These are phyloP conservation scores for Hypoxylon sp. DNA, from an alignment of 2,329 filamentous ascomycete species.

Conservation along the genomic window DNA sequence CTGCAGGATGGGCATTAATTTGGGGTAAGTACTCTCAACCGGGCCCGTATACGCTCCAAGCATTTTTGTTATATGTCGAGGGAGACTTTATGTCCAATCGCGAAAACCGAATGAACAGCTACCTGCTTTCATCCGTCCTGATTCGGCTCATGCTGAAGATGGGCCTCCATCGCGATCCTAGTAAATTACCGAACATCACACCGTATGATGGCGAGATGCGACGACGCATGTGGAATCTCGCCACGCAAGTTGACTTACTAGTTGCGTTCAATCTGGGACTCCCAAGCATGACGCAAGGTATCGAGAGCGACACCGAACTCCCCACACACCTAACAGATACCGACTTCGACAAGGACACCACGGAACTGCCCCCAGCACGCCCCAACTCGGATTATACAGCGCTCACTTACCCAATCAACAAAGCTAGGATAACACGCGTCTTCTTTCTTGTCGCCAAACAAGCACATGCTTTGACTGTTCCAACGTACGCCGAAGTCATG, in stretches of 20 bases:
- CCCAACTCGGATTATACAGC: slow-evolving; percentile 71
- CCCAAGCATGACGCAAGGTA: slow-evolving; percentile 73
- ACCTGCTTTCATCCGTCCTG: slow-evolving; percentile 63
- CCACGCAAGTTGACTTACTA: slow-evolving; percentile 71
- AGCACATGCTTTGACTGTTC: slow-evolving; percentile 63
- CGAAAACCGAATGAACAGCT: slow-evolving; percentile 66
- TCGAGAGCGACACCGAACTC: slow-evolving; percentile 72
- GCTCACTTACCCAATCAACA: slow-evolving; percentile 67
- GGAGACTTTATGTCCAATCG: slow-evolving; percentile 66
- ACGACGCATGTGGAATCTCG: slow-evolving; percentile 66
- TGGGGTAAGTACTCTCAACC: slow-evolving; percentile 65
- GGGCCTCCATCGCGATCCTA: slow-evolving; percentile 70
- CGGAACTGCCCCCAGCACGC: slow-evolving; percentile 67
- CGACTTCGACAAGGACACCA: slow-evolving; percentile 70
- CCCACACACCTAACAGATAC: slow-evolving; percentile 75
- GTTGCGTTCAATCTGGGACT: slow-evolving; percentile 77
- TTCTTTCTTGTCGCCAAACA: slow-evolving; percentile 65
- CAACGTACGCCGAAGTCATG: slow-evolving; percentile 64
- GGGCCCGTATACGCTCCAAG: slow-evolving; percentile 62
- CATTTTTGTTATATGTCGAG: slow-evolving; percentile 66
- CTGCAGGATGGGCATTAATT: slow-evolving; percentile 65
- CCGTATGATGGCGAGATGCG: slow-evolving; percentile 68
- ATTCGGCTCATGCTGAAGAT: slow-evolving; percentile 70
- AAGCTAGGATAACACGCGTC: slow-evolving; percentile 61
- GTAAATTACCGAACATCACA: slow-evolving; percentile 63